Evolutionary conservation across 495 filamentous ascomycete species (phyloP), one percentile per base, ranked within the genome.

Genomic region (Penicillium bovifimosum): DNA sequence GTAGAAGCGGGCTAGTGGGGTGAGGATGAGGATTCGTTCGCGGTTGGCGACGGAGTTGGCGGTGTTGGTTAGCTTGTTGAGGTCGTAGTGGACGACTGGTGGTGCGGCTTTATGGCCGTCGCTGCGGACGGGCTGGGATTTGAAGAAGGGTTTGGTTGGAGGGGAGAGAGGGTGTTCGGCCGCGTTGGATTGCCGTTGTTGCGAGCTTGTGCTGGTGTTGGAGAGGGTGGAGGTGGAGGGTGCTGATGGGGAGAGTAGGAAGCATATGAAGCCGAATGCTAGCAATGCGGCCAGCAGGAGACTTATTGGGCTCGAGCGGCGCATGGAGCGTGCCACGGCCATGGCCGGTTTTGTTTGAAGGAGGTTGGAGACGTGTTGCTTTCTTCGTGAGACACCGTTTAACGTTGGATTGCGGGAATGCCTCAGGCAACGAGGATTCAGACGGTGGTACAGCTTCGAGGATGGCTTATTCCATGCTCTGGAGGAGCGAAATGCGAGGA

Each of bases 1-100:
- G 70, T 96, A 97, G 74, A 97, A 98, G 60, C 86, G 80, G 38
- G 89, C 87, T 63, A 97, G 83, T 3, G 93, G 93, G 0, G 93
- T 97, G 53, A 97, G 81, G 65, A 98, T 86, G 39, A 97, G 83
- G 52, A 98, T 78, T 8, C 82, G 89, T 72, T 98, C 93, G 55
- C 83, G 74, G 64, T 95, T 92, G 34, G 67, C 78, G 47, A 87
- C 74, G 2, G 93, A 85, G 56, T 87, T 77, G 41, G 73, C 63
- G 27, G 91, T 86, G 51, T 86, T 88, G 34, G 92, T 96, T 54
- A 97, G 78, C 67, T 86, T 88, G 74, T 96, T 97, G 61, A 98
- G 82, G 61, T 95, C 80, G 76, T 96, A 98, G 68, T 89, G 93
- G 11, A 88, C 81, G 20, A 98, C 90, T n/a, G 92, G 92, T 16